Base-by-base conservation (phyloP, 2,329 filamentous ascomycete genomes). In the Neopestalotiopsis sp. region DNA sequence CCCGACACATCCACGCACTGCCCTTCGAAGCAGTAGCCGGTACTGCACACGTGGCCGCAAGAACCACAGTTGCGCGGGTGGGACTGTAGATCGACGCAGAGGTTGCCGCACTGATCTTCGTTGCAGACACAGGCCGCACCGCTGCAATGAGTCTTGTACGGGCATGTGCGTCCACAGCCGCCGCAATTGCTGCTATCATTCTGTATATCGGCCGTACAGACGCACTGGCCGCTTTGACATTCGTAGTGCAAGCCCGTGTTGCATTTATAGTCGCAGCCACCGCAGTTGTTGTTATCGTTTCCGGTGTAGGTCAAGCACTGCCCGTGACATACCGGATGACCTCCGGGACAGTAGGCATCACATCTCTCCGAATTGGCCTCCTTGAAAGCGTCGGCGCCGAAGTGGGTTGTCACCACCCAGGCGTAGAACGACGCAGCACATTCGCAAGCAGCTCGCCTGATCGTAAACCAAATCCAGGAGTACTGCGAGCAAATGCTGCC, bases 251-350 rank as follows among this genome's bases (percentile, higher is more conserved):
- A 28, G 52, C 52, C 52, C 52, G 52, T 57, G 52, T 57, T 57
- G 52, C 52, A 57, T 57, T 57, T 57, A 57, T 57, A 57, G 52
- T 57, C 52, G 52, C 52, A 57, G 52, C 52, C 52, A 12, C 52
- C 52, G 52, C 52, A 57, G 52, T 57, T 57, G 52, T 57, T 57
- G 52, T 57, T 57, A 57, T 57, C 52, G 52, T 57, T n/a, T 57
- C 13, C 52, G 52, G 52, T 28, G 13, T 57, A 57, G 52, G 52
- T 57, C 52, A 57, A 57, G 12, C 52, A 57, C 52, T 57, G 52
- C 5, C 52, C 52, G 14, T 57, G 52, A 57, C 52, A 57, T n/a
- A 57, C 1, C 52, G 52, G 52, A 57, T 74, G 68, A 93, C 52
- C 52, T 12, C 20, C 52, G 1, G 40, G 65, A 65, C 69, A 71